Percentiles rank a stretch among this genome's conserved stretches.
phyloP scores from a whole-genome alignment of 1,139 yeast species.

The Scheffersomyces titani region DNA sequence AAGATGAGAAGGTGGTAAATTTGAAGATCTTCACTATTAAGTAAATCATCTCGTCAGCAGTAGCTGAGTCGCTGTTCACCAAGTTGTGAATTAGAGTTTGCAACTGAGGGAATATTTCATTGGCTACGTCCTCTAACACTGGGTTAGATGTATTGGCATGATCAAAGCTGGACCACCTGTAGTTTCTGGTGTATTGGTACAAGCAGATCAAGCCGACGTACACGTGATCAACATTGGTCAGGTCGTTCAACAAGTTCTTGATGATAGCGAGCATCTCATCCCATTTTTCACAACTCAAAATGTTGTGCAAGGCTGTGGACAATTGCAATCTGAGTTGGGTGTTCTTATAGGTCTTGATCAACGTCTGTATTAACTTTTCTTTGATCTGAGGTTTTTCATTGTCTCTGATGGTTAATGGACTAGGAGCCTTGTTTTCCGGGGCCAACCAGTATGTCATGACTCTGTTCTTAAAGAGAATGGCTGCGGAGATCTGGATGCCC shows the following conservation, averaged over 20 bases:
- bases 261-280: slow-evolving; percentile 38
- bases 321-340: slow-evolving; percentile 41
- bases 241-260: slow-evolving; percentile 43
- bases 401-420: slow-evolving; percentile 33
- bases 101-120: slow-evolving; percentile 54
- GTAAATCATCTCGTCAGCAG: slow-evolving; percentile 60
- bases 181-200: slow-evolving; percentile 56
- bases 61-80: slow-evolving; percentile 21
- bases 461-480: slow-evolving; percentile 69
- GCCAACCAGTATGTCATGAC: slow-evolving; percentile 57
- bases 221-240: slow-evolving; percentile 50
- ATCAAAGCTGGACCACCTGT: slow-evolving; percentile 56
- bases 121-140: slow-evolving; percentile 49
- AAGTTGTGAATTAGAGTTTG: slow-evolving; percentile 51
- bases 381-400: slow-evolving; percentile 57
- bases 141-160: slow-evolving; percentile 42
- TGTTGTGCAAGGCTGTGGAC: slow-evolving; percentile 42
- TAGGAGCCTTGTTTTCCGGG: slow-evolving; percentile 37
- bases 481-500: slow-evolving; percentile 60
- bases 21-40: slow-evolving; percentile 66
- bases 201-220: slow-evolving; percentile 60
- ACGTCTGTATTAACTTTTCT: slow-evolving; percentile 49
- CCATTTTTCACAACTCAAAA: slow-evolving; percentile 49
- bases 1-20: slow-evolving; percentile 54
- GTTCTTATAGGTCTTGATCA: slow-evolving; percentile 37